Base-by-base conservation (phyloP, 306 rosid species). In the Ochetophila trinervis region DNA sequence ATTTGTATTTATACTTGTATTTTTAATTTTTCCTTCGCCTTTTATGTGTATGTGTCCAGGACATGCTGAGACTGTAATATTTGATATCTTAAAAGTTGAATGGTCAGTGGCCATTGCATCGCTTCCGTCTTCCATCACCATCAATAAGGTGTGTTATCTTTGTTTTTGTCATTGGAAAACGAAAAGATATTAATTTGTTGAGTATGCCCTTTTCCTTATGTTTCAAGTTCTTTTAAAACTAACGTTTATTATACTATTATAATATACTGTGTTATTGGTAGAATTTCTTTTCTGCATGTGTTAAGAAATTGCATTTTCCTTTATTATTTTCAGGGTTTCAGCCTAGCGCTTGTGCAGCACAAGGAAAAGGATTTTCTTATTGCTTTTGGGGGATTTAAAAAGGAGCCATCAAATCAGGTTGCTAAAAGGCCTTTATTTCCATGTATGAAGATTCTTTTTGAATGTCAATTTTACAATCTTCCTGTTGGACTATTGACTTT, bases 381-480 rank as follows among this genome's bases (percentile, higher is more conserved):
- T 70, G 96, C 96, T 59, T 91, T 91, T 82, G 96, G 98, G 71
- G 96, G 98, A 73, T 85, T 82, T 78, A 91, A 81, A 74, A 91
- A 89, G 75, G 98, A 91, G 68, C 79, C 92, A 50, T 85, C 96
- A 71, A 89, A 91, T 81, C 95, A 89, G 98, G 98, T 91, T 54
- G 23, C 36, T 57, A 18, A 63, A 64, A 72, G 54, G 15, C 57
- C 51, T 8, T 53, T 45, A 10, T 51, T 74, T 54, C 60, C 16
- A 40, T 67, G 20, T 40, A 16, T 56, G 50, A 68, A 32, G 30
- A 60, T 72, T 32, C 27, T 17, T 22, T 57, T 4, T 52, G 49
- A 56, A 72, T 54, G 11, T 18, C 9, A 22, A 24, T 40, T 30
- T 32, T 24, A 9, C 9, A 42, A 58, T 17, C 14, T 5, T 18